Percentiles rank a stretch among this genome's conserved stretches.
Conservation (phyloP, 257 asterid species). For the Verbascum thapsus region DNA sequence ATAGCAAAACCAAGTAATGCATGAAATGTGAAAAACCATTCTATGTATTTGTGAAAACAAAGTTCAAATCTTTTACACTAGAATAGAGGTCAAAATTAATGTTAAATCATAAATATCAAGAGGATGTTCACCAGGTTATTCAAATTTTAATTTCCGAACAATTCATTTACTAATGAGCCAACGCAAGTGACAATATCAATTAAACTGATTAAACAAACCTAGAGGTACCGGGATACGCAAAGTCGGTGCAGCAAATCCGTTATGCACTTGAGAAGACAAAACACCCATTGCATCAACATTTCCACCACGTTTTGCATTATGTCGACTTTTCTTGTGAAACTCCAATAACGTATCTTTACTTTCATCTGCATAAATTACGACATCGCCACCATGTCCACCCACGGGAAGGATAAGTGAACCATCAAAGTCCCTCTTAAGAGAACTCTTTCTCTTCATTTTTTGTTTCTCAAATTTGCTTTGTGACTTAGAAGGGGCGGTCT, state of each 20-base stretch:
- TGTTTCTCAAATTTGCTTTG: slow-evolving; percentile 56
- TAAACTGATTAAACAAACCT: slow-evolving; percentile 48
- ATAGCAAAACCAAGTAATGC: slow-evolving; percentile 6
- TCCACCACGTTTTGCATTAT: slow-evolving; percentile 91
- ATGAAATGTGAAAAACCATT: slow-evolving; percentile 4
- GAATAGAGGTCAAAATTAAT: background rate
- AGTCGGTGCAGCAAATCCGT: slow-evolving; percentile 72
- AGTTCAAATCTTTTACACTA: slow-evolving; percentile 3
- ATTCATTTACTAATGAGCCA: background rate
- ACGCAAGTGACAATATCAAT: background rate
- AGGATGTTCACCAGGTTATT: slow-evolving; percentile 7
- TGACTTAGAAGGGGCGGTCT: slow-evolving; percentile 50
- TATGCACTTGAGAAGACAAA: slow-evolving; percentile 65
- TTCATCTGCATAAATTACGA: slow-evolving; percentile 81
- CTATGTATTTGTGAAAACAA: slow-evolving; percentile 5
- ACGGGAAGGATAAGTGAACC: slow-evolving; percentile 87
- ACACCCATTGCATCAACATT: slow-evolving; percentile 94
- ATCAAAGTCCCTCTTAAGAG: slow-evolving; percentile 83
- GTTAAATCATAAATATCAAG: slow-evolving; percentile 6
- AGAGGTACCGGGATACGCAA: slow-evolving; percentile 86
- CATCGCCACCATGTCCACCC: slow-evolving; percentile 93
- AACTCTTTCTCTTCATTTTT: slow-evolving; percentile 53
- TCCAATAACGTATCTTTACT: slow-evolving; percentile 76
- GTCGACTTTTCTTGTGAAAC: slow-evolving; percentile 61
- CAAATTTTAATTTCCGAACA: slow-evolving; percentile 6